phyloP scores from a whole-genome alignment of 106 monocot genomes.

The Allium cepa region DNA sequence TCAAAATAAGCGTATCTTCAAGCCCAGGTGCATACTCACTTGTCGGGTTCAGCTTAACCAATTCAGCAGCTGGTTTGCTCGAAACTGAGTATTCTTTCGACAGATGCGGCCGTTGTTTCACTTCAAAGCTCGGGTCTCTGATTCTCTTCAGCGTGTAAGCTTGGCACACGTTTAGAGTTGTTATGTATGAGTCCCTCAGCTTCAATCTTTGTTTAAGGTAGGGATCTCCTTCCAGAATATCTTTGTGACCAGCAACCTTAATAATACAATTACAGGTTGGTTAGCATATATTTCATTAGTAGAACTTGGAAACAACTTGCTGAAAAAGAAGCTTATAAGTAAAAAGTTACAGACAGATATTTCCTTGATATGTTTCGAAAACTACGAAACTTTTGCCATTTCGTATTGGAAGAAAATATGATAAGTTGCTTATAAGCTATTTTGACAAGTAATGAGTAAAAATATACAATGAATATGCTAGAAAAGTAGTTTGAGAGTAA shows the following conservation, averaged over 20 bases:
- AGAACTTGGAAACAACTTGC: too few species aligned
- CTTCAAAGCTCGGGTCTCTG: constrained; percentile 33
- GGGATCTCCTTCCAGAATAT: constrained; percentile 73
- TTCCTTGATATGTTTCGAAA: too few species aligned
- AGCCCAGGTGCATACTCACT: constrained; percentile 86
- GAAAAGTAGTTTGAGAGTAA: too few species aligned
- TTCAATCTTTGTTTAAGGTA: constrained; percentile 66
- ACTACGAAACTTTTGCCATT: too few species aligned
- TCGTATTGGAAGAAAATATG: too few species aligned
- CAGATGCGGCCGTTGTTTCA: constrained; percentile 27
- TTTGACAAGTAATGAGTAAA: too few species aligned
- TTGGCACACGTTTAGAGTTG: constrained; percentile 62
- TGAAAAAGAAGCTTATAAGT: too few species aligned
- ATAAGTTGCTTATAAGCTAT: too few species aligned
- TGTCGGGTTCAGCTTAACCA: constrained; percentile 78
- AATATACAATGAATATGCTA: too few species aligned
- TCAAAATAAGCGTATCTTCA: constrained; percentile 88
- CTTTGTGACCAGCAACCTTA: constrained; percentile 78
- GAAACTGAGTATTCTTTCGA: constrained; percentile 30
- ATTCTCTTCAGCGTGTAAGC: constrained; percentile 61
- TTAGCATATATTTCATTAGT: too few species aligned
- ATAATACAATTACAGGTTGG: constrained; percentile 12
- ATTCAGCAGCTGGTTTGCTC: constrained; percentile 51
- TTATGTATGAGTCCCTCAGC: constrained; percentile 65
- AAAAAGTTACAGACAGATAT: too few species aligned